phyloP scores from a whole-genome alignment of 2,329 filamentous ascomycete genomes.

The Plenodomus lindquistii region DNA sequence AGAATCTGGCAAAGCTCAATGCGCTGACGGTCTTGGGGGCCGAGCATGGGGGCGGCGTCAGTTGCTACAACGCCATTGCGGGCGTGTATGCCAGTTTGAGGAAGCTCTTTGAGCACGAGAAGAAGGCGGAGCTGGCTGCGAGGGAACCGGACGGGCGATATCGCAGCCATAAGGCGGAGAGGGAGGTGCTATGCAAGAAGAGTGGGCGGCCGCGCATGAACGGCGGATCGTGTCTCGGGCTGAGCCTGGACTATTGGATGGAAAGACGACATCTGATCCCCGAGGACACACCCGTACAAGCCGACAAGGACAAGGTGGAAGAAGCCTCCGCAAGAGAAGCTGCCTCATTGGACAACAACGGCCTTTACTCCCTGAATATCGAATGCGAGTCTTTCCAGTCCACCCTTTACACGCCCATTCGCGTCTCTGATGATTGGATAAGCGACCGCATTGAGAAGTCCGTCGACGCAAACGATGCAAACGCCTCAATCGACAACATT shows the following conservation, averaged over 20 bases:
- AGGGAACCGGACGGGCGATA: constrained; percentile 44
- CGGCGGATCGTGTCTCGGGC: constrained; percentile 65
- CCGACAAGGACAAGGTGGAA: constrained; percentile 44
- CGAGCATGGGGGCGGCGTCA: constrained; percentile 60
- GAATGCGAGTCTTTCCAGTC: constrained; percentile 60
- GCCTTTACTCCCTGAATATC: constrained; percentile 70
- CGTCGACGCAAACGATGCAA: constrained; percentile 42
- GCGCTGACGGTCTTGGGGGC: constrained; percentile 72
- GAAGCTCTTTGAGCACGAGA: constrained; percentile 72
- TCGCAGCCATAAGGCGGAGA: constrained; percentile 54
- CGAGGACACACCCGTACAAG: constrained; percentile 19
- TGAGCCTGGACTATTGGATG: constrained; percentile 79
- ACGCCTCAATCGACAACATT: constrained; percentile 42
- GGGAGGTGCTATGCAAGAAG: constrained; percentile 68
- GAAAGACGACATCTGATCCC: constrained; percentile 57
- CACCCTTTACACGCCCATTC: constrained; percentile 61
- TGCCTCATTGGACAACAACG: constrained; percentile 47
- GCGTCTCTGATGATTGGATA: constrained; percentile 76
- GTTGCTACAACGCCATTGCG: constrained; percentile 76
- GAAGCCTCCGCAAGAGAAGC: constrained; percentile 31
- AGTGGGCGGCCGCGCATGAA: constrained; percentile 76
- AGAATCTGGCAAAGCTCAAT: constrained; percentile 71
- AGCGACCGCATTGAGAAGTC: constrained; percentile 67
- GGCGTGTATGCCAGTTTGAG: constrained; percentile 73
- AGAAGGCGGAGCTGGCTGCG: constrained; percentile 48